Base-by-base conservation (phyloP, 331 rosid species). In the Stylosanthes scabra region DNA sequence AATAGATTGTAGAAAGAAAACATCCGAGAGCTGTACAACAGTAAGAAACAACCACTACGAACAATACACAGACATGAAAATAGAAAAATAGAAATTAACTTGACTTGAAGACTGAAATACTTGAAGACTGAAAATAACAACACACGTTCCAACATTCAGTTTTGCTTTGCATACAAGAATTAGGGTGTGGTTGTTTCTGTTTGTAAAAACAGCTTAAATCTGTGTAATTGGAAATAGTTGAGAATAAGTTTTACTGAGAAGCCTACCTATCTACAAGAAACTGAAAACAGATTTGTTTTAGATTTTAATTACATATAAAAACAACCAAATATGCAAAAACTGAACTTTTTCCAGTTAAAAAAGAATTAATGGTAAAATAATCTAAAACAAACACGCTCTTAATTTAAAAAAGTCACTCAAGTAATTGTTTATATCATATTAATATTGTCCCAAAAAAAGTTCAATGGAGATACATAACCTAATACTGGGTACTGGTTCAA, bases 141-240 rank as follows among this genome's bases (percentile, higher is more conserved):
- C 62, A 54, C 39, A 3, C 27, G 34, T 44, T 20, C 66, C 66
- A 56, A 57, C 56, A 44, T 13, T 71, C 58, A 58, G 46, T 59
- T 27, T 27, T 44, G 12, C 66, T 44, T 11, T 9, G 34, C 54
- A 39, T 62, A 15, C 25, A 20, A 20, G 25, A 20, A 20, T 20
- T 20, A 20, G 25, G 25, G 25, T 20, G 25, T 20, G 25, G 25
- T 20, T 20, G 25, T 20, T 20, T 20, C 25, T 20, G 25, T 20
- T 20, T 20, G 25, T 20, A 20, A 20, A 20, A 20, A 1, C 25
- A 20, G 25, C 25, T 20, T 20, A 20, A 20, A 20, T 20, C 25
- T 20, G 25, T 20, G 37, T 31, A 31, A 31, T 31, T 31, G 4
- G 3, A 31, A 31, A 31, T 31, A 31, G 37, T 31, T 31, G 37